A percentile compares a stretch with the other conserved stretches of the same genome.
Evolutionary conservation across 2,329 filamentous ascomycete genomes (phyloP).

Genomic region (Bipolaris zeicola): DNA sequence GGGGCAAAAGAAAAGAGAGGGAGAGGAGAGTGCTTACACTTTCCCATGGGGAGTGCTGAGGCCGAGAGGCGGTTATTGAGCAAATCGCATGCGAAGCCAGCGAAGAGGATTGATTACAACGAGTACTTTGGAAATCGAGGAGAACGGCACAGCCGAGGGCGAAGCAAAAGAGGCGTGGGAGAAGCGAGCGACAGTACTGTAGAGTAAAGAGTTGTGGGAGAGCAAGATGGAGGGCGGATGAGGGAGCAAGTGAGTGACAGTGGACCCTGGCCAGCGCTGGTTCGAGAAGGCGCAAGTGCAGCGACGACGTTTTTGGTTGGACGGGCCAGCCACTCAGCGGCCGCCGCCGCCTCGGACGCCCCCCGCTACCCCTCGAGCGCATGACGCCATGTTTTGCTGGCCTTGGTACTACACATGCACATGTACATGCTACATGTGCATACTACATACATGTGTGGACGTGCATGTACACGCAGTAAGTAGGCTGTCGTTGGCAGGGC

Average conservation of each 20-base stretch:
- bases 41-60: conserved; percentile 46
- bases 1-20: conserved; percentile 9
- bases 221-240: conserved; percentile 1
- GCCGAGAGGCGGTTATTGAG: conserved; percentile 21
- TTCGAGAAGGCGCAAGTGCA: conserved; percentile 19
- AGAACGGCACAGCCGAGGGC: conserved; percentile 11
- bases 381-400: conserved; percentile 7
- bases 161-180: conserved; percentile 6
- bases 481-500: not conserved
- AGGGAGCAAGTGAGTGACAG: conserved; percentile 13
- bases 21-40: conserved; percentile 44
- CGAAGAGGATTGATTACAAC: conserved; percentile 4
- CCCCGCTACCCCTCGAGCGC: not conserved
- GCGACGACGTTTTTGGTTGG: conserved; percentile 11
- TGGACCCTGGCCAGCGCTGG: conserved; percentile 20
- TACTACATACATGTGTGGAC: not conserved
- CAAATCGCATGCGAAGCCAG: conserved; percentile 36
- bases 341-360: not conserved
- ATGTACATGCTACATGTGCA: not conserved
- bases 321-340: conserved; percentile 6
- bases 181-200: conserved; percentile 37
- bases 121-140: conserved; percentile 4
- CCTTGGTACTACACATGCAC: not conserved
- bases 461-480: not conserved
- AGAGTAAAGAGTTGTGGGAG: conserved; percentile 3